phyloP scores from a whole-genome alignment of 2,329 filamentous ascomycete species.

The Phaeosphaeria sp. region DNA sequence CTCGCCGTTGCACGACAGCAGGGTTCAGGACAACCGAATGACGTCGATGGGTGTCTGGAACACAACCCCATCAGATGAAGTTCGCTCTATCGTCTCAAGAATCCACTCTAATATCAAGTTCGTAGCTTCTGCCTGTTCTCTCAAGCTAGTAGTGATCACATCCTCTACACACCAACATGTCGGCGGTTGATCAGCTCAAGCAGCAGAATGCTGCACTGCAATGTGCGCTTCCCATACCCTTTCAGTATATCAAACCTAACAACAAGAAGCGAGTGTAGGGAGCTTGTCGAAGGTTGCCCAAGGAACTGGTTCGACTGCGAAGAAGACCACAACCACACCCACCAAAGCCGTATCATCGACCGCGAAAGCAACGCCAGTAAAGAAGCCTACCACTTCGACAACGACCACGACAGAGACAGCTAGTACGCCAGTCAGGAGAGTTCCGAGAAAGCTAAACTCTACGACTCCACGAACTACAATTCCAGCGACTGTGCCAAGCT shows the following conservation, averaged over 20 bases:
- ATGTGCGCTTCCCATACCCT: constrained; percentile 35
- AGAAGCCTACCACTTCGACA: constrained; percentile 27
- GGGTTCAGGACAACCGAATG: constrained; percentile 19
- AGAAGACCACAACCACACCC: constrained; percentile 32
- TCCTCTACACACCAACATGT: constrained; percentile 27
- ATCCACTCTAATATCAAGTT: background rate
- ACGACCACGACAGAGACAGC: constrained; percentile 14
- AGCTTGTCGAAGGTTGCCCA: constrained; percentile 38
- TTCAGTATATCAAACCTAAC: constrained; percentile 3
- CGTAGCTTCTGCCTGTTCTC: background rate
- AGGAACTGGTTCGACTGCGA: constrained; percentile 26
- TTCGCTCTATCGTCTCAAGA: background rate
- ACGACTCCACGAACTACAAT: constrained; percentile 11
- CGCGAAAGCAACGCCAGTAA: constrained; percentile 22
- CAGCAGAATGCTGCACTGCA: constrained; percentile 52
- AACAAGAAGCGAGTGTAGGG: constrained; percentile 32
- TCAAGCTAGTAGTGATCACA: background rate
- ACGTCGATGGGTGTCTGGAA: constrained; percentile 25
- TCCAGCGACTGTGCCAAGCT: constrained; percentile 10
- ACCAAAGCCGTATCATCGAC: constrained; percentile 22
- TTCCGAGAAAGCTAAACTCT: constrained; percentile 23
- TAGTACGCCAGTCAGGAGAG: constrained; percentile 34
- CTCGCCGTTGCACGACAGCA: constrained; percentile 16
- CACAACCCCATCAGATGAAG: constrained; percentile 2
- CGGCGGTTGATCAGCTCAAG: constrained; percentile 49